These are phyloP conservation scores for Fusarium liriodendri DNA, from an alignment of 2,329 filamentous ascomycete species.

Conservation along the genomic window DNA sequence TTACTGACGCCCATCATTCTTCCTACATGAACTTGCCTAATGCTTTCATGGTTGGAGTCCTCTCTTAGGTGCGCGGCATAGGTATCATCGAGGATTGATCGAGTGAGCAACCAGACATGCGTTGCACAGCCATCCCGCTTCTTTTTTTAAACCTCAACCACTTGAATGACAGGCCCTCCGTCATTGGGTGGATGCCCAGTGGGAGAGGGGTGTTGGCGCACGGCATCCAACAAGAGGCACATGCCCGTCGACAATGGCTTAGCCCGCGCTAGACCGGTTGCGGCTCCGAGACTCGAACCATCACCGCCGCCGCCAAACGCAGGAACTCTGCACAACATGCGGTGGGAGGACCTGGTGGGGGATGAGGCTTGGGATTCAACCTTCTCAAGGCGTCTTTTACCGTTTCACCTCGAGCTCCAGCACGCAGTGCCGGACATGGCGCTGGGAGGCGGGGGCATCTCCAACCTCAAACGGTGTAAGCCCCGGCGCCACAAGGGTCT, in stretches of 20 bases:
- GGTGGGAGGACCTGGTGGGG: slow-evolving; percentile 26
- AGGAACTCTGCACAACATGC: slow-evolving; percentile 41
- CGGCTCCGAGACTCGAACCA: slow-evolving; percentile 32
- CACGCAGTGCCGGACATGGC: slow-evolving; percentile 21
- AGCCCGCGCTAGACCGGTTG: slow-evolving; percentile 35
- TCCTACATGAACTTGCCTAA: background rate
- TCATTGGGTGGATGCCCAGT: background rate
- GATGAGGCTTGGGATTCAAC: slow-evolving; percentile 34
- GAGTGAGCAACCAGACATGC: background rate
- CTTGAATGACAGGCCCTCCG: slow-evolving; percentile 21
- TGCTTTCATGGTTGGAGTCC: background rate
- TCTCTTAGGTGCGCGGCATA: background rate
- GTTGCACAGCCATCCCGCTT: slow-evolving; percentile 46
- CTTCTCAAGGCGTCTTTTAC: slow-evolving; percentile 34
- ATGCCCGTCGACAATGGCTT: slow-evolving; percentile 33
- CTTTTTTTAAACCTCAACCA: slow-evolving; percentile 42
- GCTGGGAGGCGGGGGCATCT: slow-evolving; percentile 28
- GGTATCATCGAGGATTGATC: background rate
- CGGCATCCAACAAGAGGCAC: slow-evolving; percentile 35
- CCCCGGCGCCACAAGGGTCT: slow-evolving; percentile 34
- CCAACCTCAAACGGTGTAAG: slow-evolving; percentile 36
- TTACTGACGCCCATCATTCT: background rate
- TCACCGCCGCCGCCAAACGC: slow-evolving; percentile 32
- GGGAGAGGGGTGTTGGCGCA: slow-evolving; percentile 20
- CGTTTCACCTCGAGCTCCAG: slow-evolving; percentile 29